Evolutionary conservation across 1,284 basidiomycete species (phyloP).

Genomic region (Kwoniella shivajii): DNA sequence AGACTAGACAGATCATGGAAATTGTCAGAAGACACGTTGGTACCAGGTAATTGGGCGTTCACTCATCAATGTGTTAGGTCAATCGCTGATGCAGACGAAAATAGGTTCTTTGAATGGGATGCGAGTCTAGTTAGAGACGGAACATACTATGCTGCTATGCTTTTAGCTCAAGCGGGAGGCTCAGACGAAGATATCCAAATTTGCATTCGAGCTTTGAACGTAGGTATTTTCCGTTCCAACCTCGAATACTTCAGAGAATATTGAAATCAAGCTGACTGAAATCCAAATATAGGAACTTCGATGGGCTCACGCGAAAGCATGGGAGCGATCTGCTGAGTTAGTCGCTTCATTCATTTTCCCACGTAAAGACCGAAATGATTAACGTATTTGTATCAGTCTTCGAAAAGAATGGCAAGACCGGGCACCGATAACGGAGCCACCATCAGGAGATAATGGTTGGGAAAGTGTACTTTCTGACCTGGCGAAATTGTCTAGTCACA

Average conservation of each 20-base stretch:
- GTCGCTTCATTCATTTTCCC: constrained; percentile 5
- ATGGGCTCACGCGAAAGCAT: constrained; percentile 75
- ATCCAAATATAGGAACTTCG: constrained; percentile 64
- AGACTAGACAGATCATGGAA: constrained; percentile 58
- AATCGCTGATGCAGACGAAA: constrained; percentile 54
- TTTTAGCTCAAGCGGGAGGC: constrained; percentile 64
- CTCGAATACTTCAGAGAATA: too few species aligned
- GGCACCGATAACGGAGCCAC: background rate
- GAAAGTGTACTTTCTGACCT: constrained; percentile 11
- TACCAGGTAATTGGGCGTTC: constrained; percentile 24
- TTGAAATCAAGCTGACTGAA: constrained; percentile 1
- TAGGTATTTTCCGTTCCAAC: constrained; percentile 49
- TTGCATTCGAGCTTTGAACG: constrained; percentile 70
- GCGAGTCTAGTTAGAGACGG: constrained; percentile 68
- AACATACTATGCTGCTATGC: constrained; percentile 70
- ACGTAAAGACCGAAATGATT: background rate
- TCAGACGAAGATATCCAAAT: constrained; percentile 68
- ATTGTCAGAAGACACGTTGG: constrained; percentile 57
- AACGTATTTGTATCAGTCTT: constrained; percentile 19
- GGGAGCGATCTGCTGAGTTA: constrained; percentile 60
- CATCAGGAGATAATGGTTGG: constrained; percentile 9
- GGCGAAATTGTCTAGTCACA: constrained; percentile 2
- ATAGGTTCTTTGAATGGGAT: constrained; percentile 74
- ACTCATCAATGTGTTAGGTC: background rate
- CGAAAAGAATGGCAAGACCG: constrained; percentile 30